Conservation (phyloP, 768 basidiomycete species). For the Lentinula aciculospora region DNA sequence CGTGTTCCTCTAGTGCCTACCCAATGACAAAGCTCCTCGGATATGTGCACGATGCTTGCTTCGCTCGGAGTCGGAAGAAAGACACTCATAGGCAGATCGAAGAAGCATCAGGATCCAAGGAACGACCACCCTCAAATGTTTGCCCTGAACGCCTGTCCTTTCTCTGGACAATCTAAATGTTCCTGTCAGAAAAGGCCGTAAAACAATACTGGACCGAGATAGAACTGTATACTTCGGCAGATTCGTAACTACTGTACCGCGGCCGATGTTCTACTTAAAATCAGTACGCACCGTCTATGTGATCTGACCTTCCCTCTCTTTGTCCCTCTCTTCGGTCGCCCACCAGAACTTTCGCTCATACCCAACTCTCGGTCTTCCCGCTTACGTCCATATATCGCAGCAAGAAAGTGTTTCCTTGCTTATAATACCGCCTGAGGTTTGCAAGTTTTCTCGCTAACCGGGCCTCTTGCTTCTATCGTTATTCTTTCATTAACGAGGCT, state of each 20-base stretch:
- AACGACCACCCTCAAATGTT: neutral
- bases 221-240: neutral
- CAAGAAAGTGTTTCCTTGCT: neutral
- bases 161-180: neutral
- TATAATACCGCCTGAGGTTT: neutral
- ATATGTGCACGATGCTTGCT: neutral
- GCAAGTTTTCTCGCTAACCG: too few relatives aligned
- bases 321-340: neutral
- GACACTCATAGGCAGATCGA: neutral
- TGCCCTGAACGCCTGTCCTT: neutral
- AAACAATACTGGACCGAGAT: neutral
- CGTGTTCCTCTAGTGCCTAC: neutral
- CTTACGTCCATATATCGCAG: neutral
- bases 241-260: neutral
- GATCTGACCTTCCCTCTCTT: neutral
- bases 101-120: neutral
- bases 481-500: neutral
- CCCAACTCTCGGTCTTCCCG: neutral
- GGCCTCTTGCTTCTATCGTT: neutral
- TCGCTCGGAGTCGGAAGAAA: neutral
- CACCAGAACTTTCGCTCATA: neutral
- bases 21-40: neutral
- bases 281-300: neutral
- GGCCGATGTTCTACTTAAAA: neutral
- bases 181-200: neutral